phyloP scores from a whole-genome alignment of 805 yeast genomes.

The Priceomyces castillae region DNA sequence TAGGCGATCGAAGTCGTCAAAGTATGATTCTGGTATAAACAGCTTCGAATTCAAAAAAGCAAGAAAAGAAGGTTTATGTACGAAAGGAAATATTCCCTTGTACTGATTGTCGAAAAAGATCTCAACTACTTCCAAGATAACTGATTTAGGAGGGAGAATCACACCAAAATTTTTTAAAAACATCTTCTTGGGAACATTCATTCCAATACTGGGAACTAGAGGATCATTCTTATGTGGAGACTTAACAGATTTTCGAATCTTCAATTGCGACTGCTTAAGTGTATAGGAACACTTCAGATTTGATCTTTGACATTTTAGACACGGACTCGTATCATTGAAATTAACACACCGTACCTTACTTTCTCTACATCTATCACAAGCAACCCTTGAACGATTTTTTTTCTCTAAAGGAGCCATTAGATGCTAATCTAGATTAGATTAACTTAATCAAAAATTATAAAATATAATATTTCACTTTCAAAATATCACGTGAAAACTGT shows the following conservation, averaged over 20 bases:
- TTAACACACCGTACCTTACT: conserved; percentile 10
- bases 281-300: conserved; percentile 19
- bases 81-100: conserved; percentile 23
- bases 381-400: conserved; percentile 9
- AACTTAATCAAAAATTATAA: neutral
- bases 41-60: conserved; percentile 16
- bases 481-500: too few species aligned
- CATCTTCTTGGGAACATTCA: neutral
- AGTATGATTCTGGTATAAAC: conserved; percentile 19
- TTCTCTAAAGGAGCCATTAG: conserved; percentile 10
- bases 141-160: conserved; percentile 17
- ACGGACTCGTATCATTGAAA: conserved; percentile 8
- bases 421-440: neutral
- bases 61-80: conserved; percentile 22
- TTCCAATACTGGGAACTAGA: neutral
- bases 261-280: conserved; percentile 19
- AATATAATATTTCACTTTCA: too few species aligned
- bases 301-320: conserved; percentile 19
- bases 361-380: conserved; percentile 10
- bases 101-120: conserved; percentile 26
- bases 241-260: conserved; percentile 10
- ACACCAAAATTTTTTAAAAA: neutral
- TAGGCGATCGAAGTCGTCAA: conserved; percentile 14
- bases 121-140: conserved; percentile 18
- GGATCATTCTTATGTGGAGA: neutral